Conservation (phyloP, 140 eudicot genomes). For the Flaveria floridana region DNA sequence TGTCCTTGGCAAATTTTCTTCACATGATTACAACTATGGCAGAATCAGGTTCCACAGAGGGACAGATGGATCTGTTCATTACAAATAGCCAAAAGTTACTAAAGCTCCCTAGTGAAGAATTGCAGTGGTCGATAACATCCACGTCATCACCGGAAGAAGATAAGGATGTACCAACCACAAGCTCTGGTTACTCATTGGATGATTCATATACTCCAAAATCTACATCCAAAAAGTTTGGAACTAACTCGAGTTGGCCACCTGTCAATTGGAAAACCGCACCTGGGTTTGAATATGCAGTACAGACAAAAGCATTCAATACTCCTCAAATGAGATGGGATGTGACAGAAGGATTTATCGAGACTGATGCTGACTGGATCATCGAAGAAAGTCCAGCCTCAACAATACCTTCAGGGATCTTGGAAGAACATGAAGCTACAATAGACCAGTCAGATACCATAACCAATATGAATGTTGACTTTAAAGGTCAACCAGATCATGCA, state of each 20-base stretch:
- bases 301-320: constrained; percentile 27
- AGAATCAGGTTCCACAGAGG: constrained; percentile 81
- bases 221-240: constrained; percentile 36
- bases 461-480: constrained; percentile 20
- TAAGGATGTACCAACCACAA: constrained; percentile 26
- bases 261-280: constrained; percentile 85
- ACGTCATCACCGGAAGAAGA: constrained; percentile 34
- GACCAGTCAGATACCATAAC: constrained; percentile 17
- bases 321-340: constrained; percentile 14
- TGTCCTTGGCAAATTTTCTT: constrained; percentile 88
- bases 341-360: constrained; percentile 14
- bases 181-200: constrained; percentile 27
- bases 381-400: constrained; percentile 32
- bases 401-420: constrained; percentile 35
- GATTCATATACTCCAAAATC: constrained; percentile 36
- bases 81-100: constrained; percentile 68
- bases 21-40: constrained; percentile 89
- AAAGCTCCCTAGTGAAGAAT: constrained; percentile 74
- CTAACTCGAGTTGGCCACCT: constrained; percentile 77
- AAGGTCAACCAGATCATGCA: constrained; percentile 15
- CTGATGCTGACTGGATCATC: constrained; percentile 29
- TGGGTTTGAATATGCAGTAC: constrained; percentile 48
- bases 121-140: constrained; percentile 54
- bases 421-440: constrained; percentile 33
- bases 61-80: constrained; percentile 67